Percentiles rank a stretch among this genome's conserved stretches.
Conservation (phyloP, 2,329 filamentous ascomycete genomes). For the Trichophyton rubrum region DNA sequence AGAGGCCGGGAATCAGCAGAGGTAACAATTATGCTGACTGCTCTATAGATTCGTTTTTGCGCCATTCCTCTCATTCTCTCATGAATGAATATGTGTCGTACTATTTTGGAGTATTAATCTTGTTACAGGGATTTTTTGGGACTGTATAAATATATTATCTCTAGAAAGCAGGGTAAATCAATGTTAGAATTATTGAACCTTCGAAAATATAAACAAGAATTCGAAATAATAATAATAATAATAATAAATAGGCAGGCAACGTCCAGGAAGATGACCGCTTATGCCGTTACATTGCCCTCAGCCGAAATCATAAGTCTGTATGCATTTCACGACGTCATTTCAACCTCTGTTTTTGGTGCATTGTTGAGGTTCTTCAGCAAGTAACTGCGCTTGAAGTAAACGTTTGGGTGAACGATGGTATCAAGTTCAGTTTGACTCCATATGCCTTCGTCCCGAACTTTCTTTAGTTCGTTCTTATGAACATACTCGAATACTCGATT, state of each 20-base stretch:
- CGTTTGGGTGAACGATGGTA: conserved; percentile 94
- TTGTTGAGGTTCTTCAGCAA: conserved; percentile 66
- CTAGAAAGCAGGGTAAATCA: no score
- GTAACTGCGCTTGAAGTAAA: conserved; percentile 94
- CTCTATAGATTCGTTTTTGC: neutral
- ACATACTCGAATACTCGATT: conserved; percentile 87
- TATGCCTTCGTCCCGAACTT: conserved; percentile 60
- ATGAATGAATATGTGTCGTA: no score
- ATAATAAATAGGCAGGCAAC: neutral
- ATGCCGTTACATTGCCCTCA: neutral
- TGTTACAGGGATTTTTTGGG: no score
- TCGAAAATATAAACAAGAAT: neutral
- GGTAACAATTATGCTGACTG: conserved; percentile 40
- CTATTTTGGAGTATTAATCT: no score
- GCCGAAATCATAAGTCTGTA: neutral
- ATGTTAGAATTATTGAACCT: neutral
- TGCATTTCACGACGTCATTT: conserved; percentile 35
- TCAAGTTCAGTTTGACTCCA: conserved; percentile 69
- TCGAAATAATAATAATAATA: no score
- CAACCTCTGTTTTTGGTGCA: conserved; percentile 39
- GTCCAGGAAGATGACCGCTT: neutral
- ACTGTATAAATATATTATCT: no score
- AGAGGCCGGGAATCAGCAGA: conserved; percentile 61
- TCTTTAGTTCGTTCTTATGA: conserved; percentile 66
- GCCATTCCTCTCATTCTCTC: neutral